Evolutionary conservation across 2,329 filamentous ascomycete genomes (phyloP).

Genomic region (Pseudonectria buxi): DNA sequence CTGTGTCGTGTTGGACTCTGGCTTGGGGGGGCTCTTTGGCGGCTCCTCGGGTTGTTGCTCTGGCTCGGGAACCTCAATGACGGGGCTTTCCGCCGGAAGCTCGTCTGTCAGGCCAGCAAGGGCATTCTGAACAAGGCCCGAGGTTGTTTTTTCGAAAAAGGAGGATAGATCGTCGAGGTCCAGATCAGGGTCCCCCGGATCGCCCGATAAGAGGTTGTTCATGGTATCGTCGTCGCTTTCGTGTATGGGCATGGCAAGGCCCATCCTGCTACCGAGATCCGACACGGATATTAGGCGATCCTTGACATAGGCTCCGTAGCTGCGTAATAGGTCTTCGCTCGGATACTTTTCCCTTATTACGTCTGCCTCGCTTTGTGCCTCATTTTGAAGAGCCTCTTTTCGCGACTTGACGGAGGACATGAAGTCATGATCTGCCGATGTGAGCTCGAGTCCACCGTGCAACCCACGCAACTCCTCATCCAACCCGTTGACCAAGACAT

Average conservation of each 20-base stretch:
- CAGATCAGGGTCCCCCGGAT: constrained; percentile 24
- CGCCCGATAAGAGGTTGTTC: constrained; percentile 22
- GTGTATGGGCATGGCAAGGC: constrained; percentile 26
- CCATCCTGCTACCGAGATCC: constrained; percentile 29
- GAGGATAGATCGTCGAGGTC: constrained; percentile 36
- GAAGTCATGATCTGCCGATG: constrained; percentile 29
- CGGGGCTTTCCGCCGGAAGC: constrained; percentile 8
- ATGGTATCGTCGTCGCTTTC: constrained; percentile 15
- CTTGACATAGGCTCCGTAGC: constrained; percentile 27
- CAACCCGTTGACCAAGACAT: constrained; percentile 51
- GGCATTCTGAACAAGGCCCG: constrained; percentile 34
- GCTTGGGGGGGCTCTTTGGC: constrained; percentile 19
- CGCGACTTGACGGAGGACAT: constrained; percentile 26
- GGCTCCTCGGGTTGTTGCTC: constrained; percentile 10
- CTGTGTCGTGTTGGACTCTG: constrained; percentile 16
- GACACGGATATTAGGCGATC: constrained; percentile 27
- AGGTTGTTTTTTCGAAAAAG: constrained; percentile 36
- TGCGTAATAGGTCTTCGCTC: constrained; percentile 31
- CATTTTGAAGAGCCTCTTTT: constrained; percentile 27
- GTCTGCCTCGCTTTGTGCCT: constrained; percentile 17
- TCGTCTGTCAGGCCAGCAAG: constrained; percentile 31
- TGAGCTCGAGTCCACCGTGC: constrained; percentile 25
- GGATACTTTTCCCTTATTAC: constrained; percentile 34
- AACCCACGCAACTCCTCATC: constrained; percentile 38
- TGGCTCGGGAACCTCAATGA: constrained; percentile 14